These are phyloP conservation scores for Dactylellina haptotyla DNA, from an alignment of 2,329 filamentous ascomycete genomes.

Conservation along the genomic window DNA sequence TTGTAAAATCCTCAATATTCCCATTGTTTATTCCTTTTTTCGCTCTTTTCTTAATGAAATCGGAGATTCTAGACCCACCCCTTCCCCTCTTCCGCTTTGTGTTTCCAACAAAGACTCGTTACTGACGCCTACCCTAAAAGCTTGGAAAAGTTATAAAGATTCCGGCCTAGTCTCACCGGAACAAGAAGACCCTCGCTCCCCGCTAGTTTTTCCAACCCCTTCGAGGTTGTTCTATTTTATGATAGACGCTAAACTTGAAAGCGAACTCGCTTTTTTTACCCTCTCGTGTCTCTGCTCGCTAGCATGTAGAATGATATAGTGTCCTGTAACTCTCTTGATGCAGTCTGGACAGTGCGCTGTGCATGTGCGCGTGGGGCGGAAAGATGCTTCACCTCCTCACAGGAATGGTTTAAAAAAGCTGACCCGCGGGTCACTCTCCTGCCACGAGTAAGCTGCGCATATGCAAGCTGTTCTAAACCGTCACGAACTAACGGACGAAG, in stretches of 20 bases:
- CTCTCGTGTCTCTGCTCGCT: background rate
- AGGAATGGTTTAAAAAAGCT: too few species aligned
- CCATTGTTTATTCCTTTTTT: background rate
- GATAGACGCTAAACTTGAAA: background rate
- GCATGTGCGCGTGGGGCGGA: background rate
- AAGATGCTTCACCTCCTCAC: background rate
- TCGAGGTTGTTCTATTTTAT: slow-evolving; percentile 6
- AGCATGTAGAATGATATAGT: background rate
- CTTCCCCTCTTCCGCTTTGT: slow-evolving; percentile 20
- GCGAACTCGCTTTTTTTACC: background rate
- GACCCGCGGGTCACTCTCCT: too few species aligned
- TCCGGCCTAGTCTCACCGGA: slow-evolving; percentile 32
- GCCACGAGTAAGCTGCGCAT: too few species aligned
- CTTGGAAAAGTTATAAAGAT: slow-evolving; percentile 19
- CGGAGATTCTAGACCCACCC: slow-evolving; percentile 39
- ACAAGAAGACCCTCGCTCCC: slow-evolving; percentile 45
- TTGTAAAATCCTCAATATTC: background rate
- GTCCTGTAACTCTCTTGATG: background rate
- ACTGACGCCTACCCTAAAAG: slow-evolving; percentile 29
- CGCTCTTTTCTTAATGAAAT: background rate
- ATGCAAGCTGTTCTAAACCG: too few species aligned
- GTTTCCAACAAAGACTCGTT: slow-evolving; percentile 24
- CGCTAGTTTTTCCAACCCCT: slow-evolving; percentile 1
- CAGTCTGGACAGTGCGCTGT: background rate
- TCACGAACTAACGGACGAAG: too few species aligned